A percentile compares a stretch with the other conserved stretches of the same genome.
Conservation (phyloP, 2,329 filamentous ascomycete genomes). For the Monascus ruber region DNA sequence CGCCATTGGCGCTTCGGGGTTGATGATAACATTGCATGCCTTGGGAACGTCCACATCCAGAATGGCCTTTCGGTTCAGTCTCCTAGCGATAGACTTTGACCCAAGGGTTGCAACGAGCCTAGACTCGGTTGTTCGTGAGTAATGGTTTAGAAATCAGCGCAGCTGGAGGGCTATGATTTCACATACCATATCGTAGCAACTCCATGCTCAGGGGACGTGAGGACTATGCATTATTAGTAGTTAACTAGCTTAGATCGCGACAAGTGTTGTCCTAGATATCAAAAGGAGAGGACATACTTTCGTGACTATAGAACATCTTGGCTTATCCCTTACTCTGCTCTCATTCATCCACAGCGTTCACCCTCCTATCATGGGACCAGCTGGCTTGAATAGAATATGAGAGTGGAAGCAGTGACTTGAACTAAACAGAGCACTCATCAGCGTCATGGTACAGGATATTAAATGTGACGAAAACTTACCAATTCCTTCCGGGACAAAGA, state of each 20-base stretch:
- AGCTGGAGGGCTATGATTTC: not conserved
- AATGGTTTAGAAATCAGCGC: slow-evolving; percentile 9
- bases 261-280: too few relatives aligned
- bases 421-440: too few relatives aligned
- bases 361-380: too few relatives aligned
- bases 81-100: slow-evolving; percentile 56
- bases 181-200: slow-evolving; percentile 86
- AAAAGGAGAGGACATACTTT: slow-evolving; percentile 50
- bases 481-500: too few relatives aligned
- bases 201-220: slow-evolving; percentile 78
- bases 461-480: too few relatives aligned
- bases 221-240: slow-evolving; percentile 39
- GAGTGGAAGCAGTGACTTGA: too few relatives aligned
- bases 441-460: too few relatives aligned
- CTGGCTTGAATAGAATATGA: too few relatives aligned
- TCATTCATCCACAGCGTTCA: too few relatives aligned
- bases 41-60: slow-evolving; percentile 76
- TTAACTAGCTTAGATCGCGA: too few relatives aligned
- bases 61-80: slow-evolving; percentile 74
- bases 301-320: slow-evolving; percentile 88
- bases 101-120: slow-evolving; percentile 91
- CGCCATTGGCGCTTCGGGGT: slow-evolving; percentile 77
- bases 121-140: slow-evolving; percentile 2
- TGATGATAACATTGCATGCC: slow-evolving; percentile 78
- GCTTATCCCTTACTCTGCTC: too few relatives aligned